phyloP scores from a whole-genome alignment of 108 stramenopile species.

The Cyclotella sp. region DNA sequence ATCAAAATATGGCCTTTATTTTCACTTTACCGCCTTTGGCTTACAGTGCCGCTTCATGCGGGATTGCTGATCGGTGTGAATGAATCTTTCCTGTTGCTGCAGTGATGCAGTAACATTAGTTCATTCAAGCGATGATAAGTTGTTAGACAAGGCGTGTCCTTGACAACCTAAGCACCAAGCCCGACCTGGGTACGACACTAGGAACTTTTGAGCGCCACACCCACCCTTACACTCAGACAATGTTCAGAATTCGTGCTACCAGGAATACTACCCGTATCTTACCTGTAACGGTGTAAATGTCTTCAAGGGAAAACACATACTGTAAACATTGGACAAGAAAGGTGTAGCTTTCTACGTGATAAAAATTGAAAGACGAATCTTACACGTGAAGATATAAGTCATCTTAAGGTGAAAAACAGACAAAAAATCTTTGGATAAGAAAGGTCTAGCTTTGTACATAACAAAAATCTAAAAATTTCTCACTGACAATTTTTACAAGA shows the following conservation, averaged over 20 bases:
- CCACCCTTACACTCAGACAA: slow-evolving; percentile 1
- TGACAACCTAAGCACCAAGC: slow-evolving; percentile 20
- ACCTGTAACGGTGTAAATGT: not conserved
- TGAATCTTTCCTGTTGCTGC: slow-evolving; percentile 12
- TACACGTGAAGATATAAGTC: no score
- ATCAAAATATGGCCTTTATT: not conserved
- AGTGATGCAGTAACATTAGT: slow-evolving; percentile 6
- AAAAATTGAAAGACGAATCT: no score
- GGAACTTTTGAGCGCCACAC: slow-evolving; percentile 19
- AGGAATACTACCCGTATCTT: no score
- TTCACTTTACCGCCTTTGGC: not conserved
- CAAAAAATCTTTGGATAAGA: no score
- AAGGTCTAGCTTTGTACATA: no score
- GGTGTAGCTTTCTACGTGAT: no score
- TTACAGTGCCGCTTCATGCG: no score
- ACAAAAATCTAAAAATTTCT: no score
- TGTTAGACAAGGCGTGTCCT: not conserved
- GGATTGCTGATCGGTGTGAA: not conserved
- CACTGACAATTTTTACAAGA: no score
- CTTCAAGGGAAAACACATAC: not conserved
- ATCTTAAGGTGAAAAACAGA: no score
- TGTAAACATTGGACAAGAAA: no score
- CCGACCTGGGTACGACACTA: slow-evolving; percentile 22
- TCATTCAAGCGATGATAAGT: slow-evolving; percentile 22
- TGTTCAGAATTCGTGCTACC: no score